Percentiles rank a stretch among this genome's conserved stretches.
These are phyloP conservation scores for Daphne laureola DNA, from an alignment of 441 rosid species.

Conservation along the genomic window DNA sequence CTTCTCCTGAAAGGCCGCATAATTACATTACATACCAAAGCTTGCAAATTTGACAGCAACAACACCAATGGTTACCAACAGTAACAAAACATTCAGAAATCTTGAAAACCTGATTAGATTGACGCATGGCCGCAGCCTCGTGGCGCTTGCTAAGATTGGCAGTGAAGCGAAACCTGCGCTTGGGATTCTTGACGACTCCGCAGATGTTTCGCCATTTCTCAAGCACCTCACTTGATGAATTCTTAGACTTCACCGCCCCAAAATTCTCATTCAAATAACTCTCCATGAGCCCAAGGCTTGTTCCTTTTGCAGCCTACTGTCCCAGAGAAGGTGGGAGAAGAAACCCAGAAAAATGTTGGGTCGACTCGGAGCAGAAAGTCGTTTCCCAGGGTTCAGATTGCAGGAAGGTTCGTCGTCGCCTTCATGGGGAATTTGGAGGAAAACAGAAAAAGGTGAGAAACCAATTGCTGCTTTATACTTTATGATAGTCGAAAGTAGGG, in stretches of 20 bases:
- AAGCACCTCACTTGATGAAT: slow-evolving; percentile 41
- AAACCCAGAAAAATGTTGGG: too few relatives aligned
- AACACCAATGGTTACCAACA: too few relatives aligned
- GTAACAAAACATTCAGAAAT: too few relatives aligned
- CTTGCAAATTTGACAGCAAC: too few relatives aligned
- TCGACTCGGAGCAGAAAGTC: too few relatives aligned
- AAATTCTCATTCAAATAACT: slow-evolving; percentile 50
- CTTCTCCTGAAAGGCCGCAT: slow-evolving; percentile 46
- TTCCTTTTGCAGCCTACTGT: slow-evolving; percentile 2
- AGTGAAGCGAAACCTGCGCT: slow-evolving; percentile 60
- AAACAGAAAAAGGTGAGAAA: too few relatives aligned
- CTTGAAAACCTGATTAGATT: slow-evolving; percentile 54
- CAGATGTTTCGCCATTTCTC: slow-evolving; percentile 51
- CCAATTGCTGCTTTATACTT: too few relatives aligned
- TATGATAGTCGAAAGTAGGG: too few relatives aligned
- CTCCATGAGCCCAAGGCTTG: slow-evolving; percentile 35
- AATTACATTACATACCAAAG: too few relatives aligned
- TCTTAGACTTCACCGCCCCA: slow-evolving; percentile 41
- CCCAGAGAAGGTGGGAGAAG: background rate
- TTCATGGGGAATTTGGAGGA: too few relatives aligned
- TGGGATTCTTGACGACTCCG: slow-evolving; percentile 60
- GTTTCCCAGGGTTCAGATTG: too few relatives aligned
- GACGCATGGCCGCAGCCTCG: slow-evolving; percentile 79
- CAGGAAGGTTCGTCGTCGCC: too few relatives aligned
- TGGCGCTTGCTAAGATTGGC: slow-evolving; percentile 63